phyloP scores from a whole-genome alignment of 805 yeast genomes.

The Candida ponderosae region DNA sequence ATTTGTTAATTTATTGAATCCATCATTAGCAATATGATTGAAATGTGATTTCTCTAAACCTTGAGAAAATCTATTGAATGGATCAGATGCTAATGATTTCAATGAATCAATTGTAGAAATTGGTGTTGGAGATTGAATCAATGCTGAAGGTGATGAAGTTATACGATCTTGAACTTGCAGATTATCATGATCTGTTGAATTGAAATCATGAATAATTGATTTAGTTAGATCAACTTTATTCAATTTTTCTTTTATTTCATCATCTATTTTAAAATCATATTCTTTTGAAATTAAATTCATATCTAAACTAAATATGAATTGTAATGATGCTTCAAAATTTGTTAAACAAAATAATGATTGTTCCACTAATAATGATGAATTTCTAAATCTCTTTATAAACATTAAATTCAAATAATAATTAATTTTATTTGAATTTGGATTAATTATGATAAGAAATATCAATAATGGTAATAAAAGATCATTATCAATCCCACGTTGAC shows the following conservation, averaged over 20 bases:
- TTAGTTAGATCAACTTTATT: not conserved
- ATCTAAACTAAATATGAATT: conserved; percentile 6
- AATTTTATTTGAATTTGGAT: conserved; percentile 1
- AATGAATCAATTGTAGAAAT: not conserved
- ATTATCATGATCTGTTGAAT: no score
- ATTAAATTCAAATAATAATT: conserved; percentile 15
- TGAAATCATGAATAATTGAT: not conserved
- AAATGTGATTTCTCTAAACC: not conserved
- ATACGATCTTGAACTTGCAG: no score
- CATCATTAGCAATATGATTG: not conserved
- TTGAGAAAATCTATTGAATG: not conserved
- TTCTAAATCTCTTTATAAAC: conserved; percentile 17
- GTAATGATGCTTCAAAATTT: conserved; percentile 19
- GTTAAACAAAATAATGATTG: conserved; percentile 17
- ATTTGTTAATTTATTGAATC: not conserved
- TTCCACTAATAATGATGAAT: conserved; percentile 6
- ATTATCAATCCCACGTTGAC: conserved; percentile 7
- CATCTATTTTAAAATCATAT: not conserved
- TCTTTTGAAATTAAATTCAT: not conserved
- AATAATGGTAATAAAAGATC: conserved; percentile 17
- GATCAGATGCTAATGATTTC: not conserved
- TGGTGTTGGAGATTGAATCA: no score
- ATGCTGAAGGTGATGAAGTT: no score
- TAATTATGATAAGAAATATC: conserved; percentile 14
- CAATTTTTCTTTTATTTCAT: no score